Percentiles rank a stretch among this genome's conserved stretches.
Evolutionary conservation across 2,329 filamentous ascomycete genomes (phyloP).

Genomic region (Aureobasidium melanogenum): DNA sequence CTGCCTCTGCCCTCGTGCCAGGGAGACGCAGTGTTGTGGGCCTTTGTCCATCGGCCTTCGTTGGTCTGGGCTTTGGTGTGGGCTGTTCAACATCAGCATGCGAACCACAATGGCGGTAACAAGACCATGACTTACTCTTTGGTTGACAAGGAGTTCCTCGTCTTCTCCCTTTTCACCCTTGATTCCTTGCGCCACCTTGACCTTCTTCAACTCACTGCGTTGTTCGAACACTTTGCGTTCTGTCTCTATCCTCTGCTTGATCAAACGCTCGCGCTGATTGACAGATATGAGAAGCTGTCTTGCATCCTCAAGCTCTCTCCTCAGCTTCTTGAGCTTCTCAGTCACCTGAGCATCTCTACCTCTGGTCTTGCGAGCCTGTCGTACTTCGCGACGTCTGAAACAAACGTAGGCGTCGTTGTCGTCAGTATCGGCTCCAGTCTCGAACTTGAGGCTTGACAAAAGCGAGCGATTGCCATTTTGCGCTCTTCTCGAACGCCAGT

Average conservation of each 20-base stretch:
- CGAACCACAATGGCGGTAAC: background rate
- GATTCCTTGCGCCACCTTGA: constrained; percentile 81
- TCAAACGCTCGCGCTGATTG: constrained; percentile 68
- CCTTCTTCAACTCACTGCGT: constrained; percentile 71
- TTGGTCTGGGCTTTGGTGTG: constrained; percentile 44
- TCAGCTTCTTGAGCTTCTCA: constrained; percentile 86
- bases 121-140: constrained; percentile 57
- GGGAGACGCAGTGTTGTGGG: constrained; percentile 44
- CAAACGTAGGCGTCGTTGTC: constrained; percentile 97
- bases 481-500: constrained; percentile 71
- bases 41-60: constrained; percentile 52
- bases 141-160: constrained; percentile 80
- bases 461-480: constrained; percentile 61
- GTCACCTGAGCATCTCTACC: constrained; percentile 88
- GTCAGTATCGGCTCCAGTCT: constrained; percentile 88
- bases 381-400: constrained; percentile 88
- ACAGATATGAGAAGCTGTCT: constrained; percentile 71
- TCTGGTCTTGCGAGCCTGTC: constrained; percentile 89
- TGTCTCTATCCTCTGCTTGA: constrained; percentile 64
- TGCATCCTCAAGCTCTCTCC: constrained; percentile 83
- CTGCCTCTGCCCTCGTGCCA: constrained; percentile 53
- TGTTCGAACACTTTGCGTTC: constrained; percentile 78
- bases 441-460: constrained; percentile 78
- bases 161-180: constrained; percentile 76
- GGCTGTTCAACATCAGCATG: constrained; percentile 25